Conservation (phyloP, 2,329 filamentous ascomycete species). For the Dryadomyces quercus-mongolicae region DNA sequence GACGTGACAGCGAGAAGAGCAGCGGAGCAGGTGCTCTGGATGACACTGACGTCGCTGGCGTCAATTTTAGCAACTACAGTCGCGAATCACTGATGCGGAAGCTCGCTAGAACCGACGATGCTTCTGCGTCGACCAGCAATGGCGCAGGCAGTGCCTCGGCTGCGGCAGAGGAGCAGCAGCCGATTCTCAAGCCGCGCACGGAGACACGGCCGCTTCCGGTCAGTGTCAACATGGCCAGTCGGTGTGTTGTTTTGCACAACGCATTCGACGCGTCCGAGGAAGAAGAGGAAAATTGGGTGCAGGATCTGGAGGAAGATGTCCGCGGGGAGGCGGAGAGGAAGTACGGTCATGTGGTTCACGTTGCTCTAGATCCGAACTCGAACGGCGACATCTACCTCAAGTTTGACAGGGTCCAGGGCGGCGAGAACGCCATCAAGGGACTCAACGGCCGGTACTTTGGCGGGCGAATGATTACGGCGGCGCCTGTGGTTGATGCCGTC, state of each 20-base stretch:
- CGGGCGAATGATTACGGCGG: slow-evolving; percentile 81
- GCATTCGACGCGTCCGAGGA: slow-evolving; percentile 92
- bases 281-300: slow-evolving; percentile 77
- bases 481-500: slow-evolving; percentile 94
- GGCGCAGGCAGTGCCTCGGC: background rate
- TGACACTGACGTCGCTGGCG: slow-evolving; percentile 92
- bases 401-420: slow-evolving; percentile 89
- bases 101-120: slow-evolving; percentile 86
- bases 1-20: slow-evolving; percentile 79
- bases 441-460: slow-evolving; percentile 96
- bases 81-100: slow-evolving; percentile 98
- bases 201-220: slow-evolving; percentile 51
- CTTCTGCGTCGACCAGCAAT: slow-evolving; percentile 19
- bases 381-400: slow-evolving; percentile 97
- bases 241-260: slow-evolving; percentile 88
- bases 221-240: slow-evolving; percentile 82
- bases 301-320: slow-evolving; percentile 89
- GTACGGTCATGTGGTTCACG: slow-evolving; percentile 97
- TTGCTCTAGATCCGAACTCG: slow-evolving; percentile 85
- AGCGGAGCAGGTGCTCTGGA: slow-evolving; percentile 89
- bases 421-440: slow-evolving; percentile 95
- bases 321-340: slow-evolving; percentile 84
- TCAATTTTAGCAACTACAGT: slow-evolving; percentile 99
- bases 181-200: slow-evolving; percentile 65
- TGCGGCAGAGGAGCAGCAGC: slow-evolving; percentile 44